Evolutionary conservation across 2,329 filamentous ascomycete genomes (phyloP).

Genomic region (Lachnellula cervina): DNA sequence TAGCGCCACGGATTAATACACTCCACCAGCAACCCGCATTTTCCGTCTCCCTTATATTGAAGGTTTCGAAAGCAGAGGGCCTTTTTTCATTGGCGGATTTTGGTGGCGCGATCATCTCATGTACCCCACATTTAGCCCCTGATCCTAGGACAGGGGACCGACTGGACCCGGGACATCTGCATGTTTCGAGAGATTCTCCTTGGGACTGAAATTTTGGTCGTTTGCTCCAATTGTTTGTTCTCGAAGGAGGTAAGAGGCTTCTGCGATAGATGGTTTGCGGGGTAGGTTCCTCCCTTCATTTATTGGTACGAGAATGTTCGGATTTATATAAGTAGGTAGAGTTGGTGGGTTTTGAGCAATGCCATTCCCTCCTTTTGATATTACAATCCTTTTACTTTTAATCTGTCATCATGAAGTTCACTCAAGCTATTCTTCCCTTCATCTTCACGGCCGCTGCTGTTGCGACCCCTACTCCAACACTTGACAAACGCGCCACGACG

Average conservation of each 20-base stretch:
- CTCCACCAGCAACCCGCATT: neutral
- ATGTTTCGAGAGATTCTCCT: too few relatives aligned
- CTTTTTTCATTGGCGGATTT: neutral
- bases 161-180: neutral
- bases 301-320: neutral
- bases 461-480: slow-evolving; percentile 16
- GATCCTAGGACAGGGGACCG: neutral
- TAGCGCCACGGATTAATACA: neutral
- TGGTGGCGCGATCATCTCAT: neutral
- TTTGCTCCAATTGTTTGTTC: neutral
- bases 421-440: slow-evolving; percentile 5
- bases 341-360: neutral
- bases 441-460: slow-evolving; percentile 2
- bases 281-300: neutral
- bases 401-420: slow-evolving; percentile 11
- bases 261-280: neutral
- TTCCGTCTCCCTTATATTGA: neutral
- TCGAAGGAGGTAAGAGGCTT: neutral
- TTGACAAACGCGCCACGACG: slow-evolving; percentile 33
- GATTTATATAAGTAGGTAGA: neutral
- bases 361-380: neutral
- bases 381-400: neutral
- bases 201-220: neutral
- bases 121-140: neutral
- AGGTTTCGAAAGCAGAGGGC: neutral